Base-by-base conservation (phyloP, 2,329 filamentous ascomycete species). In the Monosporascus sp. region DNA sequence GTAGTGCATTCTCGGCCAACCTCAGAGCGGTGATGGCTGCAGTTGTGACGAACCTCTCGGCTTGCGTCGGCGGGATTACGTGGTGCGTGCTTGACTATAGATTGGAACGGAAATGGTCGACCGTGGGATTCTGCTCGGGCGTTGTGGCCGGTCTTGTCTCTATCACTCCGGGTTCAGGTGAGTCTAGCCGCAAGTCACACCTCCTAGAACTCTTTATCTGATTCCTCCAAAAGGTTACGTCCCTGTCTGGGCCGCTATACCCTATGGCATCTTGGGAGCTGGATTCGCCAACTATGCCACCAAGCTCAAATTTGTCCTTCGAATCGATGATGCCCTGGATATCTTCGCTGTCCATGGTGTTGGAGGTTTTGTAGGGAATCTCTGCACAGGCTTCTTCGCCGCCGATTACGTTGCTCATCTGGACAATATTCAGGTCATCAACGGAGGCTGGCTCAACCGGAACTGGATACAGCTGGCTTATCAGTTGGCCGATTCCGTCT, bases 11-110 rank as follows among this genome's bases (percentile, higher is more conserved):
- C 52, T 79, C 85, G 48, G 90, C 90, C 50, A 95, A 94, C 70
- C 72, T 96, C 66, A 86, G 91, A 48, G 90, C 90, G 45, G 81
- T 96, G 63, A 91, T 96, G 86, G 91, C 91, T 45, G 88, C 88
- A 11, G 79, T 93, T 1, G 89, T 93, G 44, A 96, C 91, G 51
- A 94, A 96, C 69, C 75, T 96, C 31, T 86, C 91, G 24, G 91
- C 91, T 37, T 90, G 87, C 55, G 83, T 91, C 8, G 91, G 90
- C 53, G 91, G 91, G 48, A 85, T 96, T 49, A 94, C 89, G 37
- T 96, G 90, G 91, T 94, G 90, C 69, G 75, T 95, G 22, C 79
- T 96, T 54, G 91, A 96, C 69, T 96, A 95, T 73, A 83, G 91
- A 53, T 80, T 96, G 48, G 91, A 96, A 74, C 82, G 84, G 65